phyloP scores from a whole-genome alignment of 2,329 filamentous ascomycete genomes.

The Pyrenophora teres region DNA sequence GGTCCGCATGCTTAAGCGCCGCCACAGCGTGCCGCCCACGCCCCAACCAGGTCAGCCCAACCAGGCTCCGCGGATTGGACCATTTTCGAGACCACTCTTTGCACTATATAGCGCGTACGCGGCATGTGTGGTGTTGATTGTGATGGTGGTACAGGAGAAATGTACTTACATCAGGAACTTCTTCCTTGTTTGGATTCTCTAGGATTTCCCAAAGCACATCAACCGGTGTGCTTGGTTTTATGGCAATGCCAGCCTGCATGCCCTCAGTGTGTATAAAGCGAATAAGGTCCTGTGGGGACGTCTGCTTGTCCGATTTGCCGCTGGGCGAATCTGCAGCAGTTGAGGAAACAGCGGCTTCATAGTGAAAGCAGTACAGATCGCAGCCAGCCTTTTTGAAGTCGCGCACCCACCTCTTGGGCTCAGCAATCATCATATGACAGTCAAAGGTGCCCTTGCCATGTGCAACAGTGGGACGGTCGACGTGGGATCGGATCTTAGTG shows the following conservation, averaged over 20 bases:
- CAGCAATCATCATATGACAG: slow-evolving; percentile 99
- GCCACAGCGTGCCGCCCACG: slow-evolving; percentile 34
- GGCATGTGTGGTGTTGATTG: slow-evolving; percentile 23
- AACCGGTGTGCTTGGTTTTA: slow-evolving; percentile 90
- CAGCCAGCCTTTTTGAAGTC: slow-evolving; percentile 93
- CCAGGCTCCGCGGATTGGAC: slow-evolving; percentile 15
- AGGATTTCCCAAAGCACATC: slow-evolving; percentile 92
- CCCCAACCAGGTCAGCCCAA: slow-evolving; percentile 31
- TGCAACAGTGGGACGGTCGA: slow-evolving; percentile 71
- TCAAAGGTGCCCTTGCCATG: slow-evolving; percentile 91
- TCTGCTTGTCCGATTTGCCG: slow-evolving; percentile 69
- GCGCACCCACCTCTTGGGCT: slow-evolving; percentile 98
- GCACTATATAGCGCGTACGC: slow-evolving; percentile 19
- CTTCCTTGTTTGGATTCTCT: slow-evolving; percentile 71
- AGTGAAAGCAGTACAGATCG: slow-evolving; percentile 99
- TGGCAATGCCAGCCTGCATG: slow-evolving; percentile 89
- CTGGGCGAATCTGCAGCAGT: slow-evolving; percentile 82
- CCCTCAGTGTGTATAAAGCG: slow-evolving; percentile 87
- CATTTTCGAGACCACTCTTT: slow-evolving; percentile 17
- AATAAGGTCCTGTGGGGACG: slow-evolving; percentile 82
- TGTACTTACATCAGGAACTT: slow-evolving; percentile 81
- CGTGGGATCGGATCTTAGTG: slow-evolving; percentile 86
- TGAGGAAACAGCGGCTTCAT: slow-evolving; percentile 86
- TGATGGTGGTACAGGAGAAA: slow-evolving; percentile 8
- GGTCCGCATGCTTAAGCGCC: slow-evolving; percentile 41